Conservation (phyloP, 768 basidiomycete genomes). For the Scleroderma citrinum region DNA sequence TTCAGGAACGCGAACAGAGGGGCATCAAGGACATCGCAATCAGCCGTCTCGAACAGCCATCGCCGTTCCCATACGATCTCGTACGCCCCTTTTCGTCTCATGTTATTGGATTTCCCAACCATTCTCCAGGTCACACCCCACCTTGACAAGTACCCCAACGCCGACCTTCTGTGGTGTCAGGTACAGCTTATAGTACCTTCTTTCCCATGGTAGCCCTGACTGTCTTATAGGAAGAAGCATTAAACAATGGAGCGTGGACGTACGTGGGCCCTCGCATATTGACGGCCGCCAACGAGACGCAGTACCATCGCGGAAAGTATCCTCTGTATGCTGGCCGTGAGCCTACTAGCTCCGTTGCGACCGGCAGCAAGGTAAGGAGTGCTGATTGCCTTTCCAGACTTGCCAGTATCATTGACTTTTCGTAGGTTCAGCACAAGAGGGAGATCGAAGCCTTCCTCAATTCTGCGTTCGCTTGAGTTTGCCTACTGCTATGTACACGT, state of each 20-base stretch:
- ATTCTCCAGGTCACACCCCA: constrained; percentile 73
- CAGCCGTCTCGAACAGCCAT: constrained; percentile 90
- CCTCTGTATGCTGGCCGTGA: constrained; percentile 89
- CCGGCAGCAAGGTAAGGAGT: constrained; percentile 73
- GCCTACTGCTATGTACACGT: too few relatives aligned
- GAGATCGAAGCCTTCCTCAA: constrained; percentile 76
- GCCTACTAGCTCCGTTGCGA: constrained; percentile 88
- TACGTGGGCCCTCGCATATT: constrained; percentile 91
- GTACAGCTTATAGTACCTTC: constrained; percentile 26
- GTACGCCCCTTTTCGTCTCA: constrained; percentile 38
- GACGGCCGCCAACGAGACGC: constrained; percentile 87
- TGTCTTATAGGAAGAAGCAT: constrained; percentile 70
- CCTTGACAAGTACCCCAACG: constrained; percentile 95
- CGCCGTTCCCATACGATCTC: constrained; percentile 95
- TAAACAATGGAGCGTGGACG: constrained; percentile 97
- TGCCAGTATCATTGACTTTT: constrained; percentile 11
- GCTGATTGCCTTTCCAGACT: not conserved
- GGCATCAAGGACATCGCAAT: constrained; percentile 93
- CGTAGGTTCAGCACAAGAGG: constrained; percentile 77
- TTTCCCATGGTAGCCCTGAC: not conserved
- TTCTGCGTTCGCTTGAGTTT: constrained; percentile 43
- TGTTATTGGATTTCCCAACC: constrained; percentile 3
- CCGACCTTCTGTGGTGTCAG: constrained; percentile 90
- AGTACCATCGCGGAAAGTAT: constrained; percentile 88
- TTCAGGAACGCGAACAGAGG: constrained; percentile 85